These are phyloP conservation scores for Dothideomycetes sp. DNA, from an alignment of 2,329 filamentous ascomycete genomes.

Conservation along the genomic window DNA sequence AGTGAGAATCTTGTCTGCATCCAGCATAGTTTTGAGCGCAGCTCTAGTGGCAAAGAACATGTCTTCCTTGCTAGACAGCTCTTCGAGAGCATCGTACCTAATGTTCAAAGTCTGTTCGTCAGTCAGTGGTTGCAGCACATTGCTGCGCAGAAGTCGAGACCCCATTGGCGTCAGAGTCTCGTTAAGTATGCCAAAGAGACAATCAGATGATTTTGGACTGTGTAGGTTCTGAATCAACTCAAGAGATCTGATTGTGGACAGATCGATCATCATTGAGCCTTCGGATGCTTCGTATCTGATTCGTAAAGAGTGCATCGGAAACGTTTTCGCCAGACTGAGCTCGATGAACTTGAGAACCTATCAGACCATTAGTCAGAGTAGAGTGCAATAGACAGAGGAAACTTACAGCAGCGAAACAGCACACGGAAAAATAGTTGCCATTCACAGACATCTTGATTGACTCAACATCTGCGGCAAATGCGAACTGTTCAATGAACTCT, in stretches of 20 bases:
- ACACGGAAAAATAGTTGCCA: conserved; percentile 79
- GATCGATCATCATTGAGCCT: conserved; percentile 91
- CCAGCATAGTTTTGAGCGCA: conserved; percentile 66
- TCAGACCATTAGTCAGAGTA: background rate
- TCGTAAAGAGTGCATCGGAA: conserved; percentile 70
- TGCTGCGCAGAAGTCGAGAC: conserved; percentile 69
- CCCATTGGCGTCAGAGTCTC: conserved; percentile 85
- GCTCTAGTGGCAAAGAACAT: conserved; percentile 71
- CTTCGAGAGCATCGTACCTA: conserved; percentile 74
- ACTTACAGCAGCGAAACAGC: conserved; percentile 75
- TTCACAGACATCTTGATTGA: conserved; percentile 68
- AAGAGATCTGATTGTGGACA: conserved; percentile 75
- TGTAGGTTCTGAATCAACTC: conserved; percentile 86
- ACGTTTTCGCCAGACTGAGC: conserved; percentile 55
- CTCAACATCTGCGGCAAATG: conserved; percentile 70
- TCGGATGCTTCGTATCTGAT: conserved; percentile 83
- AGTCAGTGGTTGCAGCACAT: conserved; percentile 81
- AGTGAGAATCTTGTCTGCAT: conserved; percentile 72
- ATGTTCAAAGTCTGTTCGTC: conserved; percentile 56
- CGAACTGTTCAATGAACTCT: conserved; percentile 69
- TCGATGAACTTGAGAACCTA: conserved; percentile 78
- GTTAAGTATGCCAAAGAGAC: conserved; percentile 77
- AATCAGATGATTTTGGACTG: conserved; percentile 67
- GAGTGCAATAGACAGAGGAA: background rate
- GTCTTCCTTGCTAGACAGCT: conserved; percentile 71